Base-by-base conservation (phyloP, 2,329 filamentous ascomycete genomes). In the Xylaria hypoxylon region DNA sequence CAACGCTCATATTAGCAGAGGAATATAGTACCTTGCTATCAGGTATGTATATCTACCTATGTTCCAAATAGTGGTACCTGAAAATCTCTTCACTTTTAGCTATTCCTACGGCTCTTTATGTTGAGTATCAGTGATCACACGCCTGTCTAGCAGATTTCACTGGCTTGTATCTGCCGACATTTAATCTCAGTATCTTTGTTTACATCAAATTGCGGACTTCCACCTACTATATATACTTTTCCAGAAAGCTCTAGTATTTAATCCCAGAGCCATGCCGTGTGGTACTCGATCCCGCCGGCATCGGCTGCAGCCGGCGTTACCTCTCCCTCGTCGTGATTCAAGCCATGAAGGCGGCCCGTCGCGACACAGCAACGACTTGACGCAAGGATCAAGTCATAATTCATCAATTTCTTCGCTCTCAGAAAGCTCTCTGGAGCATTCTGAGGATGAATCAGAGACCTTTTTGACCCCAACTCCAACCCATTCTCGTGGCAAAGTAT, bases 211-310 rank as follows among this genome's bases (percentile, higher is more conserved):
- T 38, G 40, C 11, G 5, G 17, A 19, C 22, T 7, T 57, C 35
- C 5, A 8, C 15, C 17, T 26, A 2, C n/a, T n/a, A n/a, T n/a
- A n/a, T 2, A 24, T n/a, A 28, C 7, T 11, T 35, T 57, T 33
- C 17, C 19, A 5, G 22, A 7, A 13, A 15, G 5, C 5, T 17
- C 26, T 13, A 7, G 8, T 35, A 8, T n/a, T 5, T n/a, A 33
- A 26, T n/a, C 5, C 4, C 28, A 19, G 5, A 33, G 3, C 2
- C 19, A 63, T 63, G 53, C 24, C 51, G 15, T 3, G 42, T n/a
- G 35, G 44, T 52, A 51, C 60, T 51, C 45, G 52, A 51, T 51
- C 45, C n/a, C 45, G 47, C 10, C 38, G 17, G 26, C 44, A 31
- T 47, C 19, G 13, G 53, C n/a, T 28, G 2, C 35, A n/a, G 40